These are phyloP conservation scores for Penicillium polonicum DNA, from an alignment of 2,329 filamentous ascomycete genomes.

Conservation along the genomic window DNA sequence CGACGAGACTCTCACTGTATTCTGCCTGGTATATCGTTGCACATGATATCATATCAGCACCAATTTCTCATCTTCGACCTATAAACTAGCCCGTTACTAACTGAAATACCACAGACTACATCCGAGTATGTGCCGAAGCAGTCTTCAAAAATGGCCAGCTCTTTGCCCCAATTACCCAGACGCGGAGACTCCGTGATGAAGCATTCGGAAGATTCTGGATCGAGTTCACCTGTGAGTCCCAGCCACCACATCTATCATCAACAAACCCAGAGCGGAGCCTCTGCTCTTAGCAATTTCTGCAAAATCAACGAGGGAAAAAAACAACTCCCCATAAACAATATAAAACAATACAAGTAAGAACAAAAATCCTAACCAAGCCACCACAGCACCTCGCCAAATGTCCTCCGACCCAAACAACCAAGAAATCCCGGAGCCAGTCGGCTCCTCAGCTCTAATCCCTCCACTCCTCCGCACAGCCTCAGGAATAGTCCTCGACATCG, in stretches of 20 bases:
- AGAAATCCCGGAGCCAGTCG: conserved; percentile 9
- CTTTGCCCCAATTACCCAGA: conserved; percentile 35
- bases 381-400: conserved; percentile 12
- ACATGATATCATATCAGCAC: neutral
- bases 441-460: conserved; percentile 42
- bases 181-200: conserved; percentile 37
- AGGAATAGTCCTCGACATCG: conserved; percentile 50
- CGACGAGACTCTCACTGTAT: neutral
- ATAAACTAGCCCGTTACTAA: conserved; percentile 11
- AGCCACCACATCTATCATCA: neutral
- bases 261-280: neutral
- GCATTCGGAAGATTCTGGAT: conserved; percentile 45
- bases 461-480: conserved; percentile 41
- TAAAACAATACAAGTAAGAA: neutral
- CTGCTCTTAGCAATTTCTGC: neutral
- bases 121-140: conserved; percentile 32
- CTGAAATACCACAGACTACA: conserved; percentile 28
- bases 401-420: conserved; percentile 14
- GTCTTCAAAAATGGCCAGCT: conserved; percentile 36
- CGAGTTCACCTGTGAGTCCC: conserved; percentile 35
- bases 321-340: neutral
- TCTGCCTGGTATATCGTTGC: neutral
- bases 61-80: neutral
- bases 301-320: no score
- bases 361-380: neutral